Evolutionary conservation across 306 rosid species (phyloP), one percentile per base, ranked within the genome.

Genomic region (Styphnolobium japonicum): DNA sequence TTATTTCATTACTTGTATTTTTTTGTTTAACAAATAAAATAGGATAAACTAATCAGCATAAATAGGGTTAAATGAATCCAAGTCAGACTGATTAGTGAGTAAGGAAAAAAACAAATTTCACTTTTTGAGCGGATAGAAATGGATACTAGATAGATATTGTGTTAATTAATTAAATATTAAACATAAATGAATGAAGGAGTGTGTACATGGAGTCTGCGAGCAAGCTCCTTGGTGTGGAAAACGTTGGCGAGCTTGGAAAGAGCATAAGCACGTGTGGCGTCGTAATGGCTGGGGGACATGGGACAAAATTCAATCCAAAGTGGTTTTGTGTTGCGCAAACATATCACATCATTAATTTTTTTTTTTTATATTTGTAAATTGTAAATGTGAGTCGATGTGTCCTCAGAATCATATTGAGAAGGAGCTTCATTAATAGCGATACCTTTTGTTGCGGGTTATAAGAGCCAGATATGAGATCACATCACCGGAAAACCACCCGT

Each of bases 191-290:
- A 61, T 29, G 23, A 60, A 77, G 0, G 8, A 3, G 14, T 22
- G 25, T 4, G 6, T 45, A 95, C 98, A 97, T 87, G 66, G 77
- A 94, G 93, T 79, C 85, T 83, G 61, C 87, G 87, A 34, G 93
- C 90, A 61, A 94, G 98, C 45, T 92, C 92, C 69, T 77, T 84
- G 42, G 98, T 90, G 84, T 95, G 99, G 80, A 93, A 83, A 71
- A 95, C 87, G 84, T 95, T 95, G 63, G 97, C 97, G n/a, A 95
- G 97, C 89, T 95, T 95, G 19, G 99, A 95, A 43, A 93, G 93
- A n/a, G 98, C 98, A 81, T 95, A 95, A 66, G 98, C 98, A 90
- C 99, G 98, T 86, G 99, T 95, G 71, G 97, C 87, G 56, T 92
- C 96, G 89, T 89, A 94, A 55, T 87, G 83, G 58, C 97, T 90